Conservation (phyloP, 2,329 filamentous ascomycete species). For the Curvularia sp. region DNA sequence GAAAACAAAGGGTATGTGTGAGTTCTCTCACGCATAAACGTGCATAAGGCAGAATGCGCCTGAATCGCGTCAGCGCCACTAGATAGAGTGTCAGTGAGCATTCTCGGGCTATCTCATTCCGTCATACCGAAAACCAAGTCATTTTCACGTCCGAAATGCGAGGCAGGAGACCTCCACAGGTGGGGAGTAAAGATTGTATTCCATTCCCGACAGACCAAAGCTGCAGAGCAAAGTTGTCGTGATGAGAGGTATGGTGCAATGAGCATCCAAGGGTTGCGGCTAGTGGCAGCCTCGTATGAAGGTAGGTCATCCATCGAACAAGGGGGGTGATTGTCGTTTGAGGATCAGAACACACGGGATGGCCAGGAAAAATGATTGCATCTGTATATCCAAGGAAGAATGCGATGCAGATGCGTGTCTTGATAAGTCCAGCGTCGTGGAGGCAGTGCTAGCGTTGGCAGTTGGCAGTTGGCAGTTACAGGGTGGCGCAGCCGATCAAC, state of each 20-base stretch:
- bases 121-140: conserved; percentile 63
- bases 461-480: background rate
- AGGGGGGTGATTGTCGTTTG: background rate
- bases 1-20: conserved; percentile 68
- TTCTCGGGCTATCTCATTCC: background rate
- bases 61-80: conserved; percentile 67
- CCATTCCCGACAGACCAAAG: conserved; percentile 64
- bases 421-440: conserved; percentile 14
- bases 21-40: conserved; percentile 60
- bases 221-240: conserved; percentile 62
- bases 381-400: conserved; percentile 4
- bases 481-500: background rate
- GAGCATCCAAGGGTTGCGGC: conserved; percentile 62
- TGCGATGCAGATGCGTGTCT: background rate
- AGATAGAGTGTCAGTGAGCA: conserved; percentile 16
- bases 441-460: conserved; percentile 5
- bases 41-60: conserved; percentile 62
- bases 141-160: conserved; percentile 66
- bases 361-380: background rate
- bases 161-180: conserved; percentile 68
- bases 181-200: conserved; percentile 64
- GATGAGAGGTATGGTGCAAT: conserved; percentile 65
- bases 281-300: conserved; percentile 65
- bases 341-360: background rate
- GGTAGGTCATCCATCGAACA: conserved; percentile 63